Base-by-base conservation (phyloP, 352 stramenopile species). In the Aphanomyces euteiches region DNA sequence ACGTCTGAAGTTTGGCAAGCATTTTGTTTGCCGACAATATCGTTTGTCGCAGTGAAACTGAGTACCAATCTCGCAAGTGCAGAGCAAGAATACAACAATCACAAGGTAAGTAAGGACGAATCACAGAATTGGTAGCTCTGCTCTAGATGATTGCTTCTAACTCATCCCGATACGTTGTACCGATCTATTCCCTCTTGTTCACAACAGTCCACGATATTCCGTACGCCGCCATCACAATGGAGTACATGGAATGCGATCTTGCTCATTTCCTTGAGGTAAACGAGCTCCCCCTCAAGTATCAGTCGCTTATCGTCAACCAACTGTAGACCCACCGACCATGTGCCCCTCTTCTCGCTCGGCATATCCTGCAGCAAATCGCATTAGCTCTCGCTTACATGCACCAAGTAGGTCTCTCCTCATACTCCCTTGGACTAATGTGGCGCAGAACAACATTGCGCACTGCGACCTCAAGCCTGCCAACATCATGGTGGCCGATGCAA, bases 381-480 rank as follows among this genome's bases (percentile, higher is more conserved):
- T 15, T 70, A 0, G 47, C 40, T n/a, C 21, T 43, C 7, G 37
- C n/a, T n/a, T 61, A 61, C 40, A 38, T 70, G 34, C 64, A 70
- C 40, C 17, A 61, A 21, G 64, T 69, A 57, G 12, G 4, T 21
- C 48, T 28, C 21, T 43, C 7, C 13, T 41, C 7, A 13, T 28
- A 6, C 6, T 41, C 7, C 43, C 15, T 17, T 13, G 12, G 10
- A 19, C 15, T 47, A 37, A 48, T 34, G 21, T 15, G 37, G 40
- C 47, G 47, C 47, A 70, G 64, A 60, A 70, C 7, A 61, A 61
- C 64, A 70, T 70, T 45, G 64, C 64, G 28, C 64, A 70, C 39
- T 59, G 64, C 37, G 64, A 70, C 7, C 39, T 70, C 17, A 70
- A 70, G 45, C 64, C 64, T 41, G 64, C 17, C 48, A 70, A 70